Evolutionary conservation across 257 asterid genomes (phyloP).

Genomic region (Plantago elongata): DNA sequence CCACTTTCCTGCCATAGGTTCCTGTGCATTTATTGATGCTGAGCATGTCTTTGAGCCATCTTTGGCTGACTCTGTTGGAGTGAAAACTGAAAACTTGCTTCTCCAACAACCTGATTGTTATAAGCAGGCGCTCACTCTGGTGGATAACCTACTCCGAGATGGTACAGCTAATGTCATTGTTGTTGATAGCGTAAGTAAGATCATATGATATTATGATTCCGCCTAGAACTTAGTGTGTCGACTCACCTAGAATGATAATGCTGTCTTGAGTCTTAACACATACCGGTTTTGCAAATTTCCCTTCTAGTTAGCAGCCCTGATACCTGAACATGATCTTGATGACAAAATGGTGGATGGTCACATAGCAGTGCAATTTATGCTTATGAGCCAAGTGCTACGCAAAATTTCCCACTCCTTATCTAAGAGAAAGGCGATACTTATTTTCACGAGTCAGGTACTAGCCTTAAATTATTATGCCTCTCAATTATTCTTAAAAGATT

Average conservation of each 20-base stretch:
- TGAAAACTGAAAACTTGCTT: slow-evolving; percentile 68
- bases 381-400: slow-evolving; percentile 98
- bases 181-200: slow-evolving; percentile 87
- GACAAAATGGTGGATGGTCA: slow-evolving; percentile 99
- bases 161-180: slow-evolving; percentile 98
- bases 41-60: slow-evolving; percentile 97
- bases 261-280: neutral
- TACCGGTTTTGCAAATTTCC: slow-evolving; percentile 11
- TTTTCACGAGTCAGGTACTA: slow-evolving; percentile 83
- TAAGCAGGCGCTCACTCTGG: slow-evolving; percentile 97
- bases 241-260: slow-evolving; percentile 13
- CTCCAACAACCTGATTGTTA: slow-evolving; percentile 97
- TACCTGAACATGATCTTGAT: slow-evolving; percentile 94
- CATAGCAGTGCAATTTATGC: slow-evolving; percentile 99
- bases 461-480: slow-evolving; percentile 13
- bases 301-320: slow-evolving; percentile 93
- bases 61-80: slow-evolving; percentile 88
- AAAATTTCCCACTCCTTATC: slow-evolving; percentile 92
- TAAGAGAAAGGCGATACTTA: slow-evolving; percentile 74
- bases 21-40: slow-evolving; percentile 93
- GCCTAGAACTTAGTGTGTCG: neutral
- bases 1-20: slow-evolving; percentile 40
- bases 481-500: neutral
- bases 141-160: slow-evolving; percentile 92
- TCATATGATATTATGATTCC: slow-evolving; percentile 4